Base-by-base conservation (phyloP, 139 green algal genomes). In the Coccomyxa sp. region DNA sequence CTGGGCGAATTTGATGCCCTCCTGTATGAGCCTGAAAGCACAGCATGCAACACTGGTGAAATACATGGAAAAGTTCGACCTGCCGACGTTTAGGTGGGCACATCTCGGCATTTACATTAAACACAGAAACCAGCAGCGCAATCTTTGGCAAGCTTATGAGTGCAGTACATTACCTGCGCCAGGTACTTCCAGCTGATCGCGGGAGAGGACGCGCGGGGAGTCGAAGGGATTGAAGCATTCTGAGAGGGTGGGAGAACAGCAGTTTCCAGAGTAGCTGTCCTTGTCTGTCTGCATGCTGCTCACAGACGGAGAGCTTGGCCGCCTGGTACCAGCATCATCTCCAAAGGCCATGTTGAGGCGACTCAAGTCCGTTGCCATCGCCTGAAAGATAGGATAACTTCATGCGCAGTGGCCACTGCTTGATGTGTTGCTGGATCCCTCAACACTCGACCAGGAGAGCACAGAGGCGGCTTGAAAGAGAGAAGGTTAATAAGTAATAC, bases 271-370 rank as follows among this genome's bases (percentile, higher is more conserved):
- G 58, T 16, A 32, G 78, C 27, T 71, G 78, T 32, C 78, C 25
- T 1, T 51, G 78, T 82, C 57, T 58, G 57, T 82, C 51, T 75
- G 23, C 78, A 82, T 82, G 57, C 57, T 45, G 58, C 21, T 13
- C n/a, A 45, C 21, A 7, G 57, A 13, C 15, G 78, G 25, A 13
- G 58, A 32, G 51, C 23, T 51, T 15, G 25, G 13, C 45, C 18
- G 18, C 63, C 21, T 71, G 63, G 18, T 28, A 9, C 63, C 10
- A 9, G 78, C 78, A 0, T 80, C 76, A 31, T 82, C 78, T 15
- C 13, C 57, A 32, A 82, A 27, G 18, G 25, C 57, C 78, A 82
- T 82, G 57, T 82, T 82, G 57, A 82, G 78, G 13, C 78, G 51
- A 23, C 78, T 68, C 57, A 82, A 23, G 12, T 71, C 78, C 15